phyloP scores from a whole-genome alignment of 202 grass and related monocot genomes.

The Schoenoplectus tabernaemontani region DNA sequence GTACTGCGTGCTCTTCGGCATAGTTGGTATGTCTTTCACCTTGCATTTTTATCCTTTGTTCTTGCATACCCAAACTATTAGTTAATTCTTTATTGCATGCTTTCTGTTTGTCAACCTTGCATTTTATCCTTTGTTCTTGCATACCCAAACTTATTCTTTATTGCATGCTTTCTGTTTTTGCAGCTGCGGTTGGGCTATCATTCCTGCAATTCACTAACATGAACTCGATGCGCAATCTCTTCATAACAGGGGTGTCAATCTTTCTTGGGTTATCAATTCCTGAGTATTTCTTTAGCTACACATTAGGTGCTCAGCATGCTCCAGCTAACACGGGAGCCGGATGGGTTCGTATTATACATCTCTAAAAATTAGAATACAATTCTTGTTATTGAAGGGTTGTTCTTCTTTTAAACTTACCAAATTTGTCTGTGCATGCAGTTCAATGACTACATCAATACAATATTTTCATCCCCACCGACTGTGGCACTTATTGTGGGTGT shows the following conservation, averaged over 20 bases:
- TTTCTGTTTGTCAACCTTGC: too few species aligned
- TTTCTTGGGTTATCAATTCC: constrained; percentile 92
- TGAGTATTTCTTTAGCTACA: constrained; percentile 95
- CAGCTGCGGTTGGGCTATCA: constrained; percentile 88
- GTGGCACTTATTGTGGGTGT: constrained; percentile 73
- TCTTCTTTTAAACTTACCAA: neutral
- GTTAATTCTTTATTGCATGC: neutral
- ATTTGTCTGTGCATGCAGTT: constrained; percentile 43
- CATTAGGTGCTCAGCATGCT: constrained; percentile 57
- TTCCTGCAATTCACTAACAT: constrained; percentile 98
- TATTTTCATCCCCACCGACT: constrained; percentile 85
- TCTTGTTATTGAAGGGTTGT: neutral
- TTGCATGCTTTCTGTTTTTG: too few species aligned
- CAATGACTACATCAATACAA: constrained; percentile 97
- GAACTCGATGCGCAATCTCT: constrained; percentile 99
- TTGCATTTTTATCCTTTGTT: neutral
- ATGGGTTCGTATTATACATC: constrained; percentile 59
- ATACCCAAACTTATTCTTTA: too few species aligned
- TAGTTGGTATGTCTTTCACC: constrained; percentile 58
- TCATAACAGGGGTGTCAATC: constrained; percentile 88
- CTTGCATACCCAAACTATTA: neutral
- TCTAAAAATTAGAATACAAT: neutral
- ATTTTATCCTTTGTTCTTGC: too few species aligned
- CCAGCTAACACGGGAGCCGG: constrained; percentile 73
- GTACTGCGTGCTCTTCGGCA: constrained; percentile 77